Evolutionary conservation across 371 early-diverging fungal species (phyloP).

Genomic region (Capillidium rhysosporum): DNA sequence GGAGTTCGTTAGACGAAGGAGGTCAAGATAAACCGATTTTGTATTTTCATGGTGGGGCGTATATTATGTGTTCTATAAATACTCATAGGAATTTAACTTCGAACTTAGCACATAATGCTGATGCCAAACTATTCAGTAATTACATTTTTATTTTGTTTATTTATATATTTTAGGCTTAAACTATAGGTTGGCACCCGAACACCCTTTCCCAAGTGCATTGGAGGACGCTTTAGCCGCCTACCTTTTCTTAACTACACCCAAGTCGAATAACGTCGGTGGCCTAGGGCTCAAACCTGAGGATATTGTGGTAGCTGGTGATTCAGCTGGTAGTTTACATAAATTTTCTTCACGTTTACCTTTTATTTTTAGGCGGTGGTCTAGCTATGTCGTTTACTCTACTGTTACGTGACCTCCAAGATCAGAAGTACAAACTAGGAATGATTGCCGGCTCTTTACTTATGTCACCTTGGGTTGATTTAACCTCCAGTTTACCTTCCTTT

Average conservation of each 20-base stretch:
- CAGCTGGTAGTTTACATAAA: too few species aligned
- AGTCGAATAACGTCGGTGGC: constrained; percentile 9
- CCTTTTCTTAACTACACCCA: constrained; percentile 22
- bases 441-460: not conserved
- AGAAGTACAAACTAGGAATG: not conserved
- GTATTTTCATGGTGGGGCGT: constrained; percentile 46
- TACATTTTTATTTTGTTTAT: not conserved
- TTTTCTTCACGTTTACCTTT: too few species aligned
- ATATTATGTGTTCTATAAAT: constrained; percentile 31
- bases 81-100: constrained; percentile 30
- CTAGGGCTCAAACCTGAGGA: too few species aligned
- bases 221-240: constrained; percentile 62
- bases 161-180: constrained; percentile 13
- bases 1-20: not conserved
- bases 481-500: constrained; percentile 13
- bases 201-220: constrained; percentile 62
- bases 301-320: too few species aligned
- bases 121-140: constrained; percentile 23
- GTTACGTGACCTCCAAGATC: not conserved
- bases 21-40: constrained; percentile 15
- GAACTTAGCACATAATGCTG: constrained; percentile 25
- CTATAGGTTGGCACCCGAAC: constrained; percentile 57
- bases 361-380: constrained; percentile 9
- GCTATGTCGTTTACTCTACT: not conserved
- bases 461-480: constrained; percentile 19